Evolutionary conservation across 768 basidiomycete species (phyloP), one percentile per base, ranked within the genome.

Genomic region (Botryobasidium botryosum): DNA sequence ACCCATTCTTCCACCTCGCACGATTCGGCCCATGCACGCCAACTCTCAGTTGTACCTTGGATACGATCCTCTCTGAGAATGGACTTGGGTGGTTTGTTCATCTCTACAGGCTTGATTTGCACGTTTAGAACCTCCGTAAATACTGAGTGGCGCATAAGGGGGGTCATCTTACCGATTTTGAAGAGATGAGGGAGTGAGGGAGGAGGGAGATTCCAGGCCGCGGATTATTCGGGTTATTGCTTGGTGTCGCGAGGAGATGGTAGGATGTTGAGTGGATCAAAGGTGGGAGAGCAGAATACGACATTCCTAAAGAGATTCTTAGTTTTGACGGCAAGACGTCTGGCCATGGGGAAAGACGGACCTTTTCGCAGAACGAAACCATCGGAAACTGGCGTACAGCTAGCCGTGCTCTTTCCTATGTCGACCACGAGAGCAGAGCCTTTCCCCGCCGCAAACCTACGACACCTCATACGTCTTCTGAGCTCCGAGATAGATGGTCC

Each of bases 361-460:
- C 92, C 92, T 73, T 92, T 94, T 55, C 91, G 71, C 35, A 99
- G 74, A 35, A 97, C 94, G 55, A 96, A 99, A 3, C 94, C 94
- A 53, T 99, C 94, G 3, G 91, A 87, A 17, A 99, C 82, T 4
- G 94, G 94, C 1, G 87, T 88, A 12, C 92, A 85, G 53, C 85
- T 92, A 12, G 82, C 81, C 59, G 79, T 75, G 10, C 81, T 72
- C 51, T 87, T 79, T 4, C 94, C 94, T 38, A 97, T 73, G 54
- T 99, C 94, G 33, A 99, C 75, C 2, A 99, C 86, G 38, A 97
- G 68, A 2, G 94, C 91, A n/a, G 94, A 90, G 2, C 90, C 91
- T 57, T 87, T 91, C 24, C 94, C 94, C 43, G 91, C 82, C 13
- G 92, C 86, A 59, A 99, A 99, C 3, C 91, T 96, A n/a, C n/a